Base-by-base conservation (phyloP, 768 basidiomycete genomes). In the Sutorius australiensis region DNA sequence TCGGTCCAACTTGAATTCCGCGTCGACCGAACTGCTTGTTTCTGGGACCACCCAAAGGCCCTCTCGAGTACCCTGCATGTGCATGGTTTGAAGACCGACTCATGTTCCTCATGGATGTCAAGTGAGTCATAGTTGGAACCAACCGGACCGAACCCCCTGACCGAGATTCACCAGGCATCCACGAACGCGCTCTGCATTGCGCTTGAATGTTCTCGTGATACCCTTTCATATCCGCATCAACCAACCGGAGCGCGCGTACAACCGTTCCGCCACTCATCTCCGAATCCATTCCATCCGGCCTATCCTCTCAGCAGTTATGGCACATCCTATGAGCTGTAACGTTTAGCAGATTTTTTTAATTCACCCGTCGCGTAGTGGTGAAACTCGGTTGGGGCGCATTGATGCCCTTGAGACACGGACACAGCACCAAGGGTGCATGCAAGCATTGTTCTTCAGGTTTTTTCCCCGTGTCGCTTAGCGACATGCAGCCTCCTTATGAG, bases 401-500 rank as follows among this genome's bases (percentile, higher is more conserved):
- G 2, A 46, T 56, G 33, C 34, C 41, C 59, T 40, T 24, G 39
- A 24, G 21, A 24, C 39, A 40, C 58, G 39, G 49, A 14, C 59
- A 61, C 48, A 19, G 61, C 58, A 21, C 31, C 33, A 11, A 27
- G 19, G 10, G 17, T 14, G 11, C 36, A 41, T 27, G 12, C 32
- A 24, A 48, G 13, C 51, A 30, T 44, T 45, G 45, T 38, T 43
- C 30, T 34, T 24, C 11, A 4, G 13, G 6, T 19, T 12, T 7
- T 27, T 9, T 19, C 17, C 28, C 41, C 17, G 32, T 16, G 37
- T 33, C 31, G 11, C 46, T 13, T 47, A 11, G 34, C 27, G 9
- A 38, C 44, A 34, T 30, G 6, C 38, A 5, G 3, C 4, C 11
- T 10, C 14, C 44, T 17, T 30, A 19, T n/a, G 28, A n/a, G 42